Evolutionary conservation across 73 alveolate species (phyloP), one percentile per base, ranked within the genome.

Genomic region (Loxodes magnus): DNA sequence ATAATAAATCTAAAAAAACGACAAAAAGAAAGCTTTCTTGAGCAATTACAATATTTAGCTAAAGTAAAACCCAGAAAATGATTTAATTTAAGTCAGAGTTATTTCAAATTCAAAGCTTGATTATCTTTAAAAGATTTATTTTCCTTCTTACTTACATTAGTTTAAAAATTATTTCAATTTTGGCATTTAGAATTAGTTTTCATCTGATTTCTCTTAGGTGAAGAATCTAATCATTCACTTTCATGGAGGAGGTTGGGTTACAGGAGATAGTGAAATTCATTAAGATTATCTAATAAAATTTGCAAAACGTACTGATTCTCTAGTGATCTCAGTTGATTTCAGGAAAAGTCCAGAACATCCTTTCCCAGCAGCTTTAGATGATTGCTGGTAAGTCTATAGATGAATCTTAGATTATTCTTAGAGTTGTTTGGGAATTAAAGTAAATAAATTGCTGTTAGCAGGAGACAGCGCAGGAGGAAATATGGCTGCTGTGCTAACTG

Each of bases 171-270:
- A n/a, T n/a, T n/a, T n/a, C n/a, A n/a, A n/a, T n/a, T n/a, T n/a
- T n/a, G n/a, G n/a, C n/a, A n/a, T n/a, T n/a, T n/a, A n/a, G n/a
- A n/a, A n/a, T n/a, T n/a, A n/a, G n/a, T n/a, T n/a, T n/a, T n/a
- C n/a, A n/a, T n/a, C n/a, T n/a, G n/a, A n/a, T n/a, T n/a, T n/a
- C n/a, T n/a, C n/a, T n/a, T 10, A 15, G 9, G 24, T 46, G 10
- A 60, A 50, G 22, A 53, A 84, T 25, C 31, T 86, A 7, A 43
- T 77, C 5, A 51, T 86, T 2, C 97, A 86, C 65, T 67, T 92
- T 4, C 99, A 92, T 60, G 99, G 99, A 19, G 99, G 99, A 5
- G 99, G 99, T 17, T 92, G 88, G 43, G 89, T 92, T 0, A 58
- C 96, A 5, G 77, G 80, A 97, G 56, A 88, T 23, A 77, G 96